A percentile compares a stretch with the other conserved stretches of the same genome.
Evolutionary conservation across 768 basidiomycete species (phyloP).

Genomic region (Serendipita sp.): DNA sequence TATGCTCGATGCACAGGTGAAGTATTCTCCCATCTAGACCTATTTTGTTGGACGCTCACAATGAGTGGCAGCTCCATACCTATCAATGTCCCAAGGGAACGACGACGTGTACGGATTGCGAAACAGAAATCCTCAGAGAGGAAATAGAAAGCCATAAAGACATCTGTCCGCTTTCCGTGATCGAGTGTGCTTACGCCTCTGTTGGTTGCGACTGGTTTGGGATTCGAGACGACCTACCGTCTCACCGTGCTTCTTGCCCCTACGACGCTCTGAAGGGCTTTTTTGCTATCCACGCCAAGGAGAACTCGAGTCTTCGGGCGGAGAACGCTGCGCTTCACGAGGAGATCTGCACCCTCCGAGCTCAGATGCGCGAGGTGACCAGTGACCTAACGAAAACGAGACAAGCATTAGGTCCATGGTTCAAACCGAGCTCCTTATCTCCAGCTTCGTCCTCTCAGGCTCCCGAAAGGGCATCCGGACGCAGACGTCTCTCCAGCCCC

Average conservation of each 20-base stretch:
- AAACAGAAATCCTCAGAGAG: constrained; percentile 22
- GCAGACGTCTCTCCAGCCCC: not conserved
- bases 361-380: constrained; percentile 32
- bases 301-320: constrained; percentile 13
- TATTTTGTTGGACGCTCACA: not conserved
- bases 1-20: constrained; percentile 25
- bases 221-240: constrained; percentile 22
- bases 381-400: constrained; percentile 43
- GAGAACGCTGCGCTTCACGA: constrained; percentile 29
- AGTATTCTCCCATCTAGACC: constrained; percentile 11
- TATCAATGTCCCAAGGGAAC: constrained; percentile 25
- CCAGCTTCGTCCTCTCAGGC: not conserved
- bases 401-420: constrained; percentile 54
- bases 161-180: constrained; percentile 25
- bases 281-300: constrained; percentile 27
- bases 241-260: constrained; percentile 32
- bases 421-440: constrained; percentile 13
- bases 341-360: constrained; percentile 51
- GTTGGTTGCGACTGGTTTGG: constrained; percentile 45
- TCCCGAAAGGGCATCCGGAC: not conserved
- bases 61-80: constrained; percentile 23
- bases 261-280: constrained; percentile 51
- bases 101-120: constrained; percentile 29
- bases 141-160: constrained; percentile 22
- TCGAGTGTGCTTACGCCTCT: constrained; percentile 31